Evolutionary conservation across 371 early-diverging fungal species (phyloP).

Genomic region (Haplosporangium sp.): DNA sequence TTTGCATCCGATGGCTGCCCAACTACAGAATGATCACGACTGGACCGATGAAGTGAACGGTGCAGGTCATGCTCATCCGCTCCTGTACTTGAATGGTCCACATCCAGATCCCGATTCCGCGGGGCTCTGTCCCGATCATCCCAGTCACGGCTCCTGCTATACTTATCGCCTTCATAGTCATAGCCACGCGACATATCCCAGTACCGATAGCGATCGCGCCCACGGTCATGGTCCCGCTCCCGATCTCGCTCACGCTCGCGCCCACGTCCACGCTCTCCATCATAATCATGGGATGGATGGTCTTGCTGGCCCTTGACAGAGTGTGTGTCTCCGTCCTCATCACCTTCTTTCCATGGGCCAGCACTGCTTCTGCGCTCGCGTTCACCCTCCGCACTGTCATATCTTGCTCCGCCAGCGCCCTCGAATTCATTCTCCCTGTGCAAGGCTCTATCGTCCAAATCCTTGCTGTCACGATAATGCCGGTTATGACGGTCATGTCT

Average conservation of each 20-base stretch:
- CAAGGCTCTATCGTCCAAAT: constrained; percentile 11
- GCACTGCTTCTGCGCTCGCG: constrained; percentile 21
- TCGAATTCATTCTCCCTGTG: constrained; percentile 35
- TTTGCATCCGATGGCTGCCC: neutral
- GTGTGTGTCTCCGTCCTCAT: constrained; percentile 27
- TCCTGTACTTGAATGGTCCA: neutral
- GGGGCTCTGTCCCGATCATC: constrained; percentile 29
- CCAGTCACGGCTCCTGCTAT: constrained; percentile 8
- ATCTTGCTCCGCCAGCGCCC: constrained; percentile 9
- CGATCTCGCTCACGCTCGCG: constrained; percentile 23
- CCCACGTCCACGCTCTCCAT: constrained; percentile 27
- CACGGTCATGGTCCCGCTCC: constrained; percentile 11
- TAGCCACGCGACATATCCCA: constrained; percentile 25
- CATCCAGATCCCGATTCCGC: constrained; percentile 19
- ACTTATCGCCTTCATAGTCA: constrained; percentile 15
- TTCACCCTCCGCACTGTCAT: constrained; percentile 21
- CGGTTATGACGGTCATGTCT: constrained; percentile 41
- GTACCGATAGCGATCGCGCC: constrained; percentile 21
- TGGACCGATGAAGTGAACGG: constrained; percentile 15
- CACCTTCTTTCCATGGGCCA: constrained; percentile 34
- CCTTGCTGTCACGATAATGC: constrained; percentile 39
- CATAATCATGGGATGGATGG: constrained; percentile 16
- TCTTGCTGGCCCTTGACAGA: constrained; percentile 23
- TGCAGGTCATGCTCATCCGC: constrained; percentile 16
- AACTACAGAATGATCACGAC: constrained; percentile 22